Base-by-base conservation (phyloP, 2,329 filamentous ascomycete genomes). In the Paramyrothecium sp. region DNA sequence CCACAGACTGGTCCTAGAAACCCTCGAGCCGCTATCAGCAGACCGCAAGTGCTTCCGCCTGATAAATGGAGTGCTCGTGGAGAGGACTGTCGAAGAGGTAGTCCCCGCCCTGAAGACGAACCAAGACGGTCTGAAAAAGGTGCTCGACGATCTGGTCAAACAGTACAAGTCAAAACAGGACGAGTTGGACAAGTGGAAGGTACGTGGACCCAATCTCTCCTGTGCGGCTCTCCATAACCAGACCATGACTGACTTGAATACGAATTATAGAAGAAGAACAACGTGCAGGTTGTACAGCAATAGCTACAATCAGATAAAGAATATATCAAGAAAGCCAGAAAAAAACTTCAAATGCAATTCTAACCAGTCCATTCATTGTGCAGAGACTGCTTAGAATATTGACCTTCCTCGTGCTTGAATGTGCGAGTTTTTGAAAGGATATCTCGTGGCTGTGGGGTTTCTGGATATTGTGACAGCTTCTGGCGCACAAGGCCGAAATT, bases 151-250 rank as follows among this genome's bases (percentile, higher is more conserved):
- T 72, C 78, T 99, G 62, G 85, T 98, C 64, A 97, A 97, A 83
- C 92, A 97, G 77, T 98, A 98, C 82, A 96, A 96, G 80, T 78
- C 81, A 33, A 96, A 97, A 77, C 93, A 99, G 74, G 87, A 92
- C 47, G 95, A 99, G 71, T 85, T 99, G 81, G 94, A 99, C 73
- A 93, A 89, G 75, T 99, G 95, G 95, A 99, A 99, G 91, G 94
- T 96, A 77, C 58, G 86, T 69, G 8, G 49, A 33, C 19, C 3
- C 19, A 21, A 49, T 20, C 3, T 4, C 19, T 46, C 17, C 16
- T n/a, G 41, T 12, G 41, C 13, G 19, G 16, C 41, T 7, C 5
- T 22, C 53, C 59, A 60, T 59, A 30, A n/a, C 12, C 58, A 20
- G 26, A n/a, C 12, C 58, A 20, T 52, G 41, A 23, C 20, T 53